Evolutionary conservation across 129 eudicot genomes (phyloP).

Genomic region (Apium graveolens): DNA sequence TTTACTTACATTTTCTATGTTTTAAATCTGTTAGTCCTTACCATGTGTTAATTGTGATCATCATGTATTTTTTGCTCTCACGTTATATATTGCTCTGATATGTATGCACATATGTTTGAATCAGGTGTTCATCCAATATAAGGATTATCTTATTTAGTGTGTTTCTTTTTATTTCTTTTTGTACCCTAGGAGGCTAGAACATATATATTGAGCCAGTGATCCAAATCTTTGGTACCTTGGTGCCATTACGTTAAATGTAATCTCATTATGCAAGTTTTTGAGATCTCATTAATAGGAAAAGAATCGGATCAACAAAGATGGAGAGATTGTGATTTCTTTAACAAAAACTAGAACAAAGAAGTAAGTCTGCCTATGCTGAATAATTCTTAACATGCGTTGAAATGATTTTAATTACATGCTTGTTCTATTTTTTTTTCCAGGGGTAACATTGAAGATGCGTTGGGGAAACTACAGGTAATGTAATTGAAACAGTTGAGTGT

Average conservation of each 20-base stretch:
- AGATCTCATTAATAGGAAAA: slow-evolving; percentile 49
- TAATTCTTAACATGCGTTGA: slow-evolving; percentile 1
- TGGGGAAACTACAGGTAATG: slow-evolving; percentile 76
- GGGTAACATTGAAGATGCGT: slow-evolving; percentile 77
- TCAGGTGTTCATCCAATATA: neutral
- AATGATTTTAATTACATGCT: slow-evolving; percentile 14
- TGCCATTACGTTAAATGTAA: neutral
- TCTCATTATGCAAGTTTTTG: neutral
- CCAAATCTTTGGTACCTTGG: neutral
- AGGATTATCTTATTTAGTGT: neutral
- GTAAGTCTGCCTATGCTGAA: slow-evolving; percentile 25
- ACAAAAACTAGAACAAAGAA: slow-evolving; percentile 79
- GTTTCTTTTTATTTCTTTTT: neutral
- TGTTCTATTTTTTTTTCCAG: slow-evolving; percentile 31
- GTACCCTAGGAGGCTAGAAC: neutral
- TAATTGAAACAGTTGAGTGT: neutral
- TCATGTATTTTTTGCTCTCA: neutral
- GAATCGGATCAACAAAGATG: slow-evolving; percentile 88
- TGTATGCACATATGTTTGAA: neutral
- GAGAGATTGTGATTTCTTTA: slow-evolving; percentile 84
- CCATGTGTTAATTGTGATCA: neutral
- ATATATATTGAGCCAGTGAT: neutral
- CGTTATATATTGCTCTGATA: neutral
- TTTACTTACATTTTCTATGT: neutral
- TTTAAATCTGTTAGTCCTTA: neutral